Evolutionary conservation across 495 filamentous ascomycete genomes (phyloP), one percentile per base, ranked within the genome.

Genomic region (Lichenothelia convexa): DNA sequence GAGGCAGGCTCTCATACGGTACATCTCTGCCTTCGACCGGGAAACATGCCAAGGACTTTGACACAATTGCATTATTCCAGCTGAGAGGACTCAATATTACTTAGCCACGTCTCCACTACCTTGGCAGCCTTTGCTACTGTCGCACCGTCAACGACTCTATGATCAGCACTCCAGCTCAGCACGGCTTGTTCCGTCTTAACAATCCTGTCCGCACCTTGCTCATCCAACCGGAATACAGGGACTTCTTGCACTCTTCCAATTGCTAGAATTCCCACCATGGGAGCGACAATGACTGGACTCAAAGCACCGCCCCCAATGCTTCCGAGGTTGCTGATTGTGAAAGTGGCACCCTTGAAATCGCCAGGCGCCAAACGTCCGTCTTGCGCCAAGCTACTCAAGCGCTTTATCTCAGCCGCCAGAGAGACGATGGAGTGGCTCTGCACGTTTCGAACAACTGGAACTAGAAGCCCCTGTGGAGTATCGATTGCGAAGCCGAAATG

Each of bases 401-500:
- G 72, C 3, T 59, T 55, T 3, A 94, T 64, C 50, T 94, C 85
- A 8, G 66, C 56, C 3, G 83, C 80, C 38, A 99, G 77, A 23
- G 74, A 67, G 15, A 75, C 50, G 46, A 95, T 75, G 39, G 72
- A 84, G 26, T 71, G 70, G 15, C 57, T 62, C 35, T 70, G 73
- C 15, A 93, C 86, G 49, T 89, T 75, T 48, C 80, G 81, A 58
- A 99, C 73, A 20, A 92, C 91, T 12, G 91, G 91, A 3, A 99
- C 91, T 8, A 99, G 59, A n/a, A 99, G 70, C 7, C 91, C 91
- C 7, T 61, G 59, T 0, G 91, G 83, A 0, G 91, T 93, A 54
- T 95, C 91, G 71, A 95, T 86, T 26, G 89, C 91, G 9, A 99
- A 64, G 33, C 91, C 91, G 39, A 99, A 86, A 53, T 99, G 93